Evolutionary conservation across 495 filamentous ascomycete species (phyloP).

Genomic region (Geopyxis carbonaria): DNA sequence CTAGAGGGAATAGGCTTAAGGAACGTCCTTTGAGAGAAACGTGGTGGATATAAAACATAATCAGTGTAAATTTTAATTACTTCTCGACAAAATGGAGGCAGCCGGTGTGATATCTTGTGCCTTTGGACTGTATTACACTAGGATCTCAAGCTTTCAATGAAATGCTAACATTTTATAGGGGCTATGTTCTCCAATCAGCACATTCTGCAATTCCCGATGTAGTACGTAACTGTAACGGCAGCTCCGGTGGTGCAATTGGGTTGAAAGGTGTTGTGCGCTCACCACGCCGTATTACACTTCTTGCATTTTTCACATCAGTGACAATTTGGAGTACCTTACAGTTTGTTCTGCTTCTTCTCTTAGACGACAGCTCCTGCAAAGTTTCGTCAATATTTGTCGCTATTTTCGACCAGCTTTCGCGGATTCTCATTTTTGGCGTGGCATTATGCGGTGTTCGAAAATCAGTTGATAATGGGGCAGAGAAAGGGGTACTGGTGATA

Average conservation of each 20-base stretch:
- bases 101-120: background rate
- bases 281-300: background rate
- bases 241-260: too few species aligned
- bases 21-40: too few species aligned
- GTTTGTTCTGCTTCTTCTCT: constrained; percentile 14
- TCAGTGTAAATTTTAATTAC: too few species aligned
- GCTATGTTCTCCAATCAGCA: too few species aligned
- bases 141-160: background rate
- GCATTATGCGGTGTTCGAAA: constrained; percentile 13
- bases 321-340: constrained; percentile 14
- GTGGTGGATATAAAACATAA: too few species aligned
- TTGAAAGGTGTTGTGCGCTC: too few species aligned
- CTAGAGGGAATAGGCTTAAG: too few species aligned
- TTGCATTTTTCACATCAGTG: constrained; percentile 14
- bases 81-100: constrained; percentile 4
- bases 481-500: constrained; percentile 9
- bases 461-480: constrained; percentile 5
- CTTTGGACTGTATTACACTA: constrained; percentile 1
- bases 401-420: constrained; percentile 18
- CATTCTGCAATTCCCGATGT: too few species aligned
- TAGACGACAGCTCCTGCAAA: constrained; percentile 9
- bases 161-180: constrained; percentile 1
- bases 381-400: constrained; percentile 12
- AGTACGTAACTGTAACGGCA: too few species aligned
- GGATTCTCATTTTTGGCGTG: constrained; percentile 11